Evolutionary conservation across 2,329 filamentous ascomycete genomes (phyloP).

Genomic region (Chaetothyriales sp.): DNA sequence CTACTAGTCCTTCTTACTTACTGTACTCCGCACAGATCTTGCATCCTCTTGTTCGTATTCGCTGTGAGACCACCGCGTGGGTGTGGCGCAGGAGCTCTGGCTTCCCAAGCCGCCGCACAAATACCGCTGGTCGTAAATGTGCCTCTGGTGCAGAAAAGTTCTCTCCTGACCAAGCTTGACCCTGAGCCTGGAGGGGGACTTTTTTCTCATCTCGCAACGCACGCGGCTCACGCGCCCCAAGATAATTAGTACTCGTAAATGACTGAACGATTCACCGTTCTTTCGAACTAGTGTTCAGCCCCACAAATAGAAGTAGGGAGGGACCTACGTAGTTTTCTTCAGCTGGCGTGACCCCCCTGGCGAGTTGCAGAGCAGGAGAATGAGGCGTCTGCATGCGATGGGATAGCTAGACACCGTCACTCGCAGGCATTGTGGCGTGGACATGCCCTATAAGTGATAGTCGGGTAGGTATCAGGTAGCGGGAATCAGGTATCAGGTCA

Average conservation of each 20-base stretch:
- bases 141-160: neutral
- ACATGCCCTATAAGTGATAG: too few relatives aligned
- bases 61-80: neutral
- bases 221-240: too few relatives aligned
- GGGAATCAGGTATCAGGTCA: too few relatives aligned
- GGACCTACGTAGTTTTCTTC: neutral
- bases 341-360: neutral
- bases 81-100: neutral
- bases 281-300: neutral
- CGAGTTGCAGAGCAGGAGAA: neutral
- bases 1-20: too few relatives aligned
- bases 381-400: neutral
- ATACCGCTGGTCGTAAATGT: neutral
- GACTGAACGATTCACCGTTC: neutral
- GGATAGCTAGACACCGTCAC: too few relatives aligned
- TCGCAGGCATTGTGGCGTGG: too few relatives aligned
- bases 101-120: neutral
- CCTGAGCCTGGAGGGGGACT: neutral
- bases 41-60: neutral
- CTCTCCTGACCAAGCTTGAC: neutral
- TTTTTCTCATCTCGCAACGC: neutral
- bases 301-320: neutral
- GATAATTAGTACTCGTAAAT: neutral
- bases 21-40: neutral
- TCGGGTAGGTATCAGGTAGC: too few relatives aligned